Evolutionary conservation across 768 basidiomycete genomes (phyloP), one percentile per base, ranked within the genome.

Genomic region (Cystobasidium tubakii): DNA sequence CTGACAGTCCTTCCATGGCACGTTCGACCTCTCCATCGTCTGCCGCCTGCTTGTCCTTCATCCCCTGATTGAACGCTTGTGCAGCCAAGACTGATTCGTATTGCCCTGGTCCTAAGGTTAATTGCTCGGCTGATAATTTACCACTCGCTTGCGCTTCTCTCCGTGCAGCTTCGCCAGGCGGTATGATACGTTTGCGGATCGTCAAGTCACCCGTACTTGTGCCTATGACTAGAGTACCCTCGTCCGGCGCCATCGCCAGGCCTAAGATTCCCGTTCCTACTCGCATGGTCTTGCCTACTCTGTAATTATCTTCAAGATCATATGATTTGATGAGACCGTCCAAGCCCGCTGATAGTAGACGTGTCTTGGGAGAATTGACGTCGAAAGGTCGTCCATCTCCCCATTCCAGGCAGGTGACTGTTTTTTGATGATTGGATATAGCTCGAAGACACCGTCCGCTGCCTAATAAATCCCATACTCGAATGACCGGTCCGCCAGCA

Each of bases 301-400:
- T 90, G 84, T 95, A 97, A 19, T 87, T 87, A 53, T 82, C 82
- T 80, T 89, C 87, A 43, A 94, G 88, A 81, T 98, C 95, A 83
- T 98, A 99, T 39, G 97, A 94, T 82, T 99, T 99, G 73, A 98
- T 91, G 90, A 99, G 90, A 77, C 95, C 93, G 81, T 99, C 96
- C 75, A 99, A 84, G 53, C 90, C 88, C 34, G 92, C 96, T 0
- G 91, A 92, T 57, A 99, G 84, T 1, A 98, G 85, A 43, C 93
- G 86, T 76, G 87, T 86, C 31, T 89, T 87, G 63, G 34, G 89
- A 79, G 79, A 92, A 88, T 81, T 94, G 12, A 1, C 75, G 73
- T n/a, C 70, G 57, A 66, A 76, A 74, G n/a, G 73, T 76, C 76
- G 73, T 74, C 65, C 77, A 77, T 62, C 55, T 21, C 53, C 44